Evolutionary conservation across 2,329 filamentous ascomycete genomes (phyloP).

Genomic region (Pestalotiopsis sp.): DNA sequence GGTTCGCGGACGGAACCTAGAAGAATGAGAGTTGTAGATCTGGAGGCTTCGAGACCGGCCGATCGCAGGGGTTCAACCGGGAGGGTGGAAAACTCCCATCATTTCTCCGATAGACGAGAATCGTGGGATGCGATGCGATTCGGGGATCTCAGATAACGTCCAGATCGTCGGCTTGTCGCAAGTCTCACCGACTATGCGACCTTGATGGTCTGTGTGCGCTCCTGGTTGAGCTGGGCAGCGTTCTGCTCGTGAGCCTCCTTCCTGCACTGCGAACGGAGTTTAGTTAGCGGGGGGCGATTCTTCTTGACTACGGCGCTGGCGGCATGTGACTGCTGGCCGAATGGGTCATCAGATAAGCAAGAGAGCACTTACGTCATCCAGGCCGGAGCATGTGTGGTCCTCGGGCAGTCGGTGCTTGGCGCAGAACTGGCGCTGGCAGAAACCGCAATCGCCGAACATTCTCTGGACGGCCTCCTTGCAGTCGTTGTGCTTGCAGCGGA

Average conservation of each 20-base stretch:
- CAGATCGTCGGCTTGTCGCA: neutral
- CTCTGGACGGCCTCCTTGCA: slow-evolving; percentile 88
- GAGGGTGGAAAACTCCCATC: neutral
- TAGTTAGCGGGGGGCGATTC: slow-evolving; percentile 38
- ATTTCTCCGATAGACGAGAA: neutral
- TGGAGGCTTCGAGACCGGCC: too few species aligned
- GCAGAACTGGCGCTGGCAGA: slow-evolving; percentile 93
- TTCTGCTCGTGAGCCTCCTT: slow-evolving; percentile 96
- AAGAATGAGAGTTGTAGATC: too few species aligned
- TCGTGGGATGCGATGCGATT: neutral
- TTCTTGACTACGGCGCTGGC: slow-evolving; percentile 36
- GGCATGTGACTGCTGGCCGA: slow-evolving; percentile 43
- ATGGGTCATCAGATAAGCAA: slow-evolving; percentile 77
- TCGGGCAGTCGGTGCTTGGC: slow-evolving; percentile 93
- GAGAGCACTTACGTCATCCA: slow-evolving; percentile 74
- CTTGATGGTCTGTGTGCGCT: slow-evolving; percentile 92
- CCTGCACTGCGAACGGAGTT: slow-evolving; percentile 70
- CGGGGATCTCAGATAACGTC: neutral
- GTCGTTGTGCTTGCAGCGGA: slow-evolving; percentile 85
- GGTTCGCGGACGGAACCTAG: too few species aligned
- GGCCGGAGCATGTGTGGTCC: slow-evolving; percentile 87
- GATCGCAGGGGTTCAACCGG: neutral
- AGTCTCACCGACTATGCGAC: slow-evolving; percentile 64
- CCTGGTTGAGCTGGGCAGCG: slow-evolving; percentile 86
- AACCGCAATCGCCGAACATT: slow-evolving; percentile 94